Evolutionary conservation across 208 protist genomes (phyloP).

Genomic region (Acanthamoeba sp.): DNA sequence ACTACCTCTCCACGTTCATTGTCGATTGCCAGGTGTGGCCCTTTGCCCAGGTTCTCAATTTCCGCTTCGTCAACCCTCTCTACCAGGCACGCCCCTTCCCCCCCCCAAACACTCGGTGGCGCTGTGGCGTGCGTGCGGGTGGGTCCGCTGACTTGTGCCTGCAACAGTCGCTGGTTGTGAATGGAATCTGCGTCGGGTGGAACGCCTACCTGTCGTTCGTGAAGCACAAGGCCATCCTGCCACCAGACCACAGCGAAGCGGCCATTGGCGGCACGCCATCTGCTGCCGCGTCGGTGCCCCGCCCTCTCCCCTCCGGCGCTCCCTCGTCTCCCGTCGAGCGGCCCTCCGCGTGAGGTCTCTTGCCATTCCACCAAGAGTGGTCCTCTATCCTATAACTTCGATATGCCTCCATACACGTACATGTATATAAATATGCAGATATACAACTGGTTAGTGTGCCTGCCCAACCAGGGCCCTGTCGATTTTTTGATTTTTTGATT

Average conservation of each 20-base stretch:
- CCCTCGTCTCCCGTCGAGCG: not conserved
- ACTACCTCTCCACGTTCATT: slow-evolving; percentile 39
- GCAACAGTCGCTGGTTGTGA: slow-evolving; percentile 62
- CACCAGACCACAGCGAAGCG: not conserved
- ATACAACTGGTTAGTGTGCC: too few relatives aligned
- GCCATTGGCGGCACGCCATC: not conserved
- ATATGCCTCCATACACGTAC: not conserved
- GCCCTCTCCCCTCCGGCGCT: not conserved
- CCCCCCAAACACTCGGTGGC: not conserved
- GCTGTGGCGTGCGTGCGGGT: too few relatives aligned
- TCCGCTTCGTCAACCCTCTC: slow-evolving; percentile 40
- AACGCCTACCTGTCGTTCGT: slow-evolving; percentile 68
- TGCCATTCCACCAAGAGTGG: too few relatives aligned
- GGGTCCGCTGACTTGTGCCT: too few relatives aligned
- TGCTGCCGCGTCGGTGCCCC: not conserved
- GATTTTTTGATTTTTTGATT: too few relatives aligned
- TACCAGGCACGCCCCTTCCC: slow-evolving; percentile 2
- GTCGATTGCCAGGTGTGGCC: slow-evolving; percentile 64
- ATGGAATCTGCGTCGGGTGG: slow-evolving; percentile 54
- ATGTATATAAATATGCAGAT: too few relatives aligned
- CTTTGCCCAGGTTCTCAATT: slow-evolving; percentile 43
- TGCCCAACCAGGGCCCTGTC: too few relatives aligned
- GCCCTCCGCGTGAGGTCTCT: not conserved
- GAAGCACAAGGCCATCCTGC: slow-evolving; percentile 69
- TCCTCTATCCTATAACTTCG: not conserved